Evolutionary conservation across 441 rosid genomes (phyloP), one percentile per base, ranked within the genome.

Genomic region (Melastoma candidum): DNA sequence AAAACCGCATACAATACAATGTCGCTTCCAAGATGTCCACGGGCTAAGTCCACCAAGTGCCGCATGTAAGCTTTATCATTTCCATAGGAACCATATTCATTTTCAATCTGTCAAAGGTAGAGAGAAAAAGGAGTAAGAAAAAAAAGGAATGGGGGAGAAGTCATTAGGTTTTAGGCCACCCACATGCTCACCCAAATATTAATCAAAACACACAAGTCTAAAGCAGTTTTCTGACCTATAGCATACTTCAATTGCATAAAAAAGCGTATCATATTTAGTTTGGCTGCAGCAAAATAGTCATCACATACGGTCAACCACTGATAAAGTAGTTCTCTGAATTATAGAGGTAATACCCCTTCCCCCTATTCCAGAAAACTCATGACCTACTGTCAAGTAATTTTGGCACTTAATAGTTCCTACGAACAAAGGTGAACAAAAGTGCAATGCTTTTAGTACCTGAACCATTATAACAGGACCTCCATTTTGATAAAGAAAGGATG

Each of bases 41-140:
- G 83, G 54, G 95, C 92, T 70, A 83, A 46, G 47, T 60, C 62
- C 10, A 70, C 90, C 49, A 92, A 77, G 70, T 79, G 79, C 53
- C 60, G 77, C 68, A 92, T 95, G 75, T 92, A 92, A 49, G 70
- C 71, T 79, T 88, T 77, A 68, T 92, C 98, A 56, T 82, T 77
- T 59, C 96, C 98, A 77, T 75, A 92, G 44, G 98, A 92, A 51
- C 98, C 98, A 73, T 70, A 92, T 74, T 92, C 98, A 75, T 92
- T 88, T 80, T 92, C 97, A 56, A 88, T 78, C 98, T 92, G 87
- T 59, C 58, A 60, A 73, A 58, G 57, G 43, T 52, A 0, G 26
- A 36, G 43, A 52, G 26, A 52, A 25, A 45, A 11, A 39, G 39
- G 0, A 0, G 2, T 26, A 36, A 36, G 43, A 44, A 0, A 2